A percentile compares a stretch with the other conserved stretches of the same genome.
phyloP scores from a whole-genome alignment of 169 alveolate species.

The Plasmodium fragile region DNA sequence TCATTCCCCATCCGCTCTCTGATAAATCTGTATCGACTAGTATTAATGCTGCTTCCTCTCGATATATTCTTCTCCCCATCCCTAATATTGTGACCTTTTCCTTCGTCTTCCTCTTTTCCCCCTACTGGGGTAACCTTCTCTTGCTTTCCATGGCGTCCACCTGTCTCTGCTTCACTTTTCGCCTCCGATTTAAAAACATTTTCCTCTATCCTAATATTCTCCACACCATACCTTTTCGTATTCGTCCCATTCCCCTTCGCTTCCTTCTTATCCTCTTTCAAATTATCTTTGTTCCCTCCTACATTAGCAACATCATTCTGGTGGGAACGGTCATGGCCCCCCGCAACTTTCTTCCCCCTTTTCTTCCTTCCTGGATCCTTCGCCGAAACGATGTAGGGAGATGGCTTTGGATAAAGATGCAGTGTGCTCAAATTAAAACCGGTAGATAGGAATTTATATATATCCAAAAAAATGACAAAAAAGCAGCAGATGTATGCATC shows the following conservation, averaged over 20 bases:
- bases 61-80: background rate
- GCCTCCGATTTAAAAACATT: conserved; percentile 2
- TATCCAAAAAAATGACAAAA: conserved; percentile 67
- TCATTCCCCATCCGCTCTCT: conserved; percentile 30
- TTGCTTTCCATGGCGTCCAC: background rate
- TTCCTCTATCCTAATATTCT: background rate
- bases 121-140: background rate
- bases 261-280: conserved; percentile 2
- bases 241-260: background rate
- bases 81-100: background rate
- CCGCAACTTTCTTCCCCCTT: background rate
- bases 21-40: conserved; percentile 10
- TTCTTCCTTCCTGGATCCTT: conserved; percentile 7
- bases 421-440: conserved; percentile 69
- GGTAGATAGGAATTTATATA: conserved; percentile 60
- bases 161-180: background rate
- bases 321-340: background rate
- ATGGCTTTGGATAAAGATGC: conserved; percentile 76
- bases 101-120: background rate
- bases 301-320: background rate
- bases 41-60: background rate
- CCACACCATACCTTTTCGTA: background rate
- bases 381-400: conserved; percentile 73
- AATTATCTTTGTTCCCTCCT: background rate
- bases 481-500: conserved; percentile 74